These are phyloP conservation scores for Fusarium succisae DNA, from an alignment of 2,329 filamentous ascomycete species.

Conservation along the genomic window DNA sequence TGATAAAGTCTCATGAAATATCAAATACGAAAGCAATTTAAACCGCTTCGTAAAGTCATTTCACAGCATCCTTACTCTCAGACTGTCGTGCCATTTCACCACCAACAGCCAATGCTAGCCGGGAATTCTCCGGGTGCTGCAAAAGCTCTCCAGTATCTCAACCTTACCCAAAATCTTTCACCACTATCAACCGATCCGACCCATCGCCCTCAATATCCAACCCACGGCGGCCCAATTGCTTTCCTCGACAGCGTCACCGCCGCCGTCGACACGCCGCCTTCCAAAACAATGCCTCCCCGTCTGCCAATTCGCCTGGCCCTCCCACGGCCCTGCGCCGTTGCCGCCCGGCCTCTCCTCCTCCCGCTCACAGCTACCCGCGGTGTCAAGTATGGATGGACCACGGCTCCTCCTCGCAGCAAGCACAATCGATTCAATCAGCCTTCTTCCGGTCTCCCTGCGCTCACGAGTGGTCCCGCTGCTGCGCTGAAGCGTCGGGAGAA, in stretches of 20 bases:
- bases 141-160: slow-evolving; percentile 28
- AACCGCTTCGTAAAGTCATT: neutral
- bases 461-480: slow-evolving; percentile 67
- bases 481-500: slow-evolving; percentile 67
- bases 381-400: slow-evolving; percentile 70
- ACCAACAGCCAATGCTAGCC: slow-evolving; percentile 2
- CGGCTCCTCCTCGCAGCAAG: slow-evolving; percentile 60
- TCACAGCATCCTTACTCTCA: neutral
- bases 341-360: slow-evolving; percentile 54
- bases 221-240: slow-evolving; percentile 28
- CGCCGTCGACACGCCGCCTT: slow-evolving; percentile 11
- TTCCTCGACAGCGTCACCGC: slow-evolving; percentile 12
- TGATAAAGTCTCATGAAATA: neutral
- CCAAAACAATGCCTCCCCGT: slow-evolving; percentile 55
- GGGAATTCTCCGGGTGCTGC: slow-evolving; percentile 38
- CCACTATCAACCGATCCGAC: slow-evolving; percentile 23
- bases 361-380: slow-evolving; percentile 58
- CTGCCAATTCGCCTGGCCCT: slow-evolving; percentile 56
- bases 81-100: slow-evolving; percentile 5
- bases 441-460: slow-evolving; percentile 63
- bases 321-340: slow-evolving; percentile 48
- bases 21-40: neutral
- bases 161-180: slow-evolving; percentile 39
- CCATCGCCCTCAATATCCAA: slow-evolving; percentile 6
- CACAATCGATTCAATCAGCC: slow-evolving; percentile 70